phyloP scores from a whole-genome alignment of 1,139 yeast species.

The Kluyveromyces sp. region DNA sequence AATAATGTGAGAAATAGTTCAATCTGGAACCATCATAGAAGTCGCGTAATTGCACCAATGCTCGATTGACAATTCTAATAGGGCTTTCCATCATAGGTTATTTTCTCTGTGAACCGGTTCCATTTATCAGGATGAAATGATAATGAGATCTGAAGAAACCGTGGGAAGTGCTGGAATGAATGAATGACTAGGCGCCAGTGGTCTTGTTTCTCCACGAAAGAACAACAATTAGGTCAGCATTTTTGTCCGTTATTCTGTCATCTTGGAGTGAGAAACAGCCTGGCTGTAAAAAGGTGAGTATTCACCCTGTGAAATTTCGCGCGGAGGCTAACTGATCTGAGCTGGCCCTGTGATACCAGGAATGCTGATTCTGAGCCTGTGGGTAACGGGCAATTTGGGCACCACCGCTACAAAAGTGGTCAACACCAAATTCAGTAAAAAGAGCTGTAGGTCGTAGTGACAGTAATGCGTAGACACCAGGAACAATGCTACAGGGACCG shows the following conservation, averaged over 20 bases:
- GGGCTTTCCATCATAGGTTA: too few species aligned
- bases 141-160: too few species aligned
- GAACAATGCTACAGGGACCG: conserved; percentile 84
- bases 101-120: background rate
- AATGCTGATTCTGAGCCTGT: conserved; percentile 65
- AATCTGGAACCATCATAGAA: too few species aligned
- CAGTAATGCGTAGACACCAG: conserved; percentile 87
- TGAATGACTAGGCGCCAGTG: background rate
- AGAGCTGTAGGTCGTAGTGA: conserved; percentile 71
- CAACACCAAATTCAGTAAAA: conserved; percentile 70
- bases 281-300: background rate
- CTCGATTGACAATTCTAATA: too few species aligned
- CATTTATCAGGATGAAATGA: background rate
- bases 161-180: background rate
- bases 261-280: too few species aligned
- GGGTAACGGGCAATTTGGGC: conserved; percentile 82
- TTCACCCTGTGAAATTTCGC: background rate
- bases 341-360: conserved; percentile 39
- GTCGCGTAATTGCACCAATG: too few species aligned
- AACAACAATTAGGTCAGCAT: too few species aligned
- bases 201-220: too few species aligned
- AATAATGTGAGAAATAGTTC: too few species aligned
- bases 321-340: conserved; percentile 19
- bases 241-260: too few species aligned
- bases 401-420: conserved; percentile 74